These are phyloP conservation scores for Metschnikowia lochheadii DNA, from an alignment of 805 yeast species.

Conservation along the genomic window DNA sequence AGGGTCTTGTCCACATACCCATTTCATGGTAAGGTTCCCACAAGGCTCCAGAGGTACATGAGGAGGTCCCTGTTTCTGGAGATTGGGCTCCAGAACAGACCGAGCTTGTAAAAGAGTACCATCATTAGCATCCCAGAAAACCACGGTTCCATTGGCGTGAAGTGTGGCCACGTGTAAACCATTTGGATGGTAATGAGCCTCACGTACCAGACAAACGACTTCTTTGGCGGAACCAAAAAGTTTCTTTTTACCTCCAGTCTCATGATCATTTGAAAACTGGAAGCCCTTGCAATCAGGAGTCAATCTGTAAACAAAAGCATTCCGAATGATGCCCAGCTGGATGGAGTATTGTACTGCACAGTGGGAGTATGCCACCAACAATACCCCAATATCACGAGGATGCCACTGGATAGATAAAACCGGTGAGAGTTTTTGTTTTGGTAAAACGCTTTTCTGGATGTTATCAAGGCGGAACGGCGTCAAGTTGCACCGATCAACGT, in stretches of 20 bases:
- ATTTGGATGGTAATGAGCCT: slow-evolving; percentile 86
- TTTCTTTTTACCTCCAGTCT: slow-evolving; percentile 39
- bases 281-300: slow-evolving; percentile 67
- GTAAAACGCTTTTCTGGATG: slow-evolving; percentile 57
- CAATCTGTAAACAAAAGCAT: slow-evolving; percentile 55
- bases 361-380: slow-evolving; percentile 69
- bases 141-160: slow-evolving; percentile 80
- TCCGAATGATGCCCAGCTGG: slow-evolving; percentile 53
- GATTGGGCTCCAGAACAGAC: slow-evolving; percentile 58
- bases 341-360: slow-evolving; percentile 69
- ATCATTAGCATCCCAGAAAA: slow-evolving; percentile 86
- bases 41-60: slow-evolving; percentile 7
- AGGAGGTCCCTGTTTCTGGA: slow-evolving; percentile 49
- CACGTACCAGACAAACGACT: slow-evolving; percentile 29
- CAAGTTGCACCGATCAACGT: slow-evolving; percentile 70
- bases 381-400: slow-evolving; percentile 82
- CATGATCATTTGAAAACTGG: slow-evolving; percentile 25
- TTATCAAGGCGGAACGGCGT: slow-evolving; percentile 68
- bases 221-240: slow-evolving; percentile 36
- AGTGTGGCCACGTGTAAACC: slow-evolving; percentile 79
- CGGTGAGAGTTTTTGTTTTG: slow-evolving; percentile 56
- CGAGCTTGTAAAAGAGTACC: slow-evolving; percentile 76
- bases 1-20: slow-evolving; percentile 81
- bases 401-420: slow-evolving; percentile 71
- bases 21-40: slow-evolving; percentile 39